Evolutionary conservation across 1,139 yeast species (phyloP).

Genomic region (Sugiyamaella grinbergsii): DNA sequence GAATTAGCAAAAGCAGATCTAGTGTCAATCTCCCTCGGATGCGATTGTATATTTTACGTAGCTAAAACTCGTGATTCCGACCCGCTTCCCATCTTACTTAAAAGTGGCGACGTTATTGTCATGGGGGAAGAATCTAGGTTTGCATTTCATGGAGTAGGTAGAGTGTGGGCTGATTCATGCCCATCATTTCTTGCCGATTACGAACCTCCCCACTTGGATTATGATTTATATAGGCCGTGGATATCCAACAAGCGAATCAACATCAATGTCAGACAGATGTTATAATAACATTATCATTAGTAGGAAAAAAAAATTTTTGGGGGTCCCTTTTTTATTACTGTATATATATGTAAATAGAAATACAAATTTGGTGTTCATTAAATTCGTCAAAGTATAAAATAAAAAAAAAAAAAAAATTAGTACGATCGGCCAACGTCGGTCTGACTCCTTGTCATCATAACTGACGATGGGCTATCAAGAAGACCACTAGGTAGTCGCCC

Average conservation of each 20-base stretch:
- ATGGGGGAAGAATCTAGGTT: constrained; percentile 47
- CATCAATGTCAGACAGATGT: constrained; percentile 48
- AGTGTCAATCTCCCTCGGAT: constrained; percentile 45
- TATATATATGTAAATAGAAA: not conserved
- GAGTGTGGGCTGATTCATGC: constrained; percentile 41
- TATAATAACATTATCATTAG: constrained; percentile 20
- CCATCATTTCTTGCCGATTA: constrained; percentile 36
- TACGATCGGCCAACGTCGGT: constrained; percentile 20
- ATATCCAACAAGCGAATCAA: constrained; percentile 44
- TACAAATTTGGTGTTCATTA: constrained; percentile 2
- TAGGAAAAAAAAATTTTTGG: too few relatives aligned
- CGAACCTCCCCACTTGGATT: constrained; percentile 16
- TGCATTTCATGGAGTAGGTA: constrained; percentile 50
- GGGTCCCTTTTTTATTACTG: not conserved
- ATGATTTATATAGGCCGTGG: constrained; percentile 39
- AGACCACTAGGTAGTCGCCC: constrained; percentile 13
- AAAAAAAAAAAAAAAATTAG: constrained; percentile 7
- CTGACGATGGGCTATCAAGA: constrained; percentile 19
- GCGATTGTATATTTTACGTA: constrained; percentile 45
- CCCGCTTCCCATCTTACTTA: constrained; percentile 42
- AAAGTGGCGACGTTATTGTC: constrained; percentile 46
- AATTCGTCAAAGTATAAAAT: constrained; percentile 1
- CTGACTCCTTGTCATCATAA: constrained; percentile 22
- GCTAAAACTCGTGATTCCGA: constrained; percentile 33
- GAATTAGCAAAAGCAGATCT: constrained; percentile 44